A percentile compares a stretch with the other conserved stretches of the same genome.
These are phyloP conservation scores for Sordariomycetes sp. DNA, from an alignment of 2,329 filamentous ascomycete genomes.

Conservation along the genomic window DNA sequence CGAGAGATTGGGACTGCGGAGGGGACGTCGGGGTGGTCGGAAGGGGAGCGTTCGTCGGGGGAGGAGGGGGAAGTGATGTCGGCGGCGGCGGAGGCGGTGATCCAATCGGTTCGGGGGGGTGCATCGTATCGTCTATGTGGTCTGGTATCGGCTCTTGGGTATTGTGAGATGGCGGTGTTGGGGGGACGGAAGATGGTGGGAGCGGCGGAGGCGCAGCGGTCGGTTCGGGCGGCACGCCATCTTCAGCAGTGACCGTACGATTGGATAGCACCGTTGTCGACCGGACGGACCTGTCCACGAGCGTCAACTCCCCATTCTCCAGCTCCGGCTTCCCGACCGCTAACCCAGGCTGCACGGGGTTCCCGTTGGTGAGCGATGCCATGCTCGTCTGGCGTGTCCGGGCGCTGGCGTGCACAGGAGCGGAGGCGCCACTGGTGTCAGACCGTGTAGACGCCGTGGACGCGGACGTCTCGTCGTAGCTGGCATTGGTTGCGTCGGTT, in stretches of 20 bases:
- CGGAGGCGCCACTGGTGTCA: constrained; percentile 1
- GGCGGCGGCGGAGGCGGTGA: neutral
- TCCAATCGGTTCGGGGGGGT: neutral
- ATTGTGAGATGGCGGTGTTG: neutral
- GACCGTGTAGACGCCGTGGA: constrained; percentile 3
- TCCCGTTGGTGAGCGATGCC: neutral
- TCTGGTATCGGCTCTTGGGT: neutral
- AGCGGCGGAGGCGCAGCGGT: neutral
- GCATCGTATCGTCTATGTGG: neutral
- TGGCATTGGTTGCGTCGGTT: constrained; percentile 5
- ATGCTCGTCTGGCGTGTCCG: constrained; percentile 3
- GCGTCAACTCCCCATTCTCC: neutral
- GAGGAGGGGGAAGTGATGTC: neutral
- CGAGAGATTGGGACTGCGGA: constrained; percentile 7
- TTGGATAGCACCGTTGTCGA: neutral
- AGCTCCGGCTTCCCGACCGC: neutral
- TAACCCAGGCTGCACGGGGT: neutral
- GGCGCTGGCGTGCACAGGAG: neutral
- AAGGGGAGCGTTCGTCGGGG: neutral
- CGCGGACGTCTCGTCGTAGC: constrained; percentile 4
- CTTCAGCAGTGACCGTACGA: neutral
- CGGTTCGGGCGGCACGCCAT: neutral
- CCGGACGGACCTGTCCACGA: neutral
- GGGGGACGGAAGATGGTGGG: neutral
- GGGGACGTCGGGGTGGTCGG: neutral